A percentile compares a stretch with the other conserved stretches of the same genome.
Conservation (phyloP, 495 filamentous ascomycete genomes). For the Zalerion maritima region DNA sequence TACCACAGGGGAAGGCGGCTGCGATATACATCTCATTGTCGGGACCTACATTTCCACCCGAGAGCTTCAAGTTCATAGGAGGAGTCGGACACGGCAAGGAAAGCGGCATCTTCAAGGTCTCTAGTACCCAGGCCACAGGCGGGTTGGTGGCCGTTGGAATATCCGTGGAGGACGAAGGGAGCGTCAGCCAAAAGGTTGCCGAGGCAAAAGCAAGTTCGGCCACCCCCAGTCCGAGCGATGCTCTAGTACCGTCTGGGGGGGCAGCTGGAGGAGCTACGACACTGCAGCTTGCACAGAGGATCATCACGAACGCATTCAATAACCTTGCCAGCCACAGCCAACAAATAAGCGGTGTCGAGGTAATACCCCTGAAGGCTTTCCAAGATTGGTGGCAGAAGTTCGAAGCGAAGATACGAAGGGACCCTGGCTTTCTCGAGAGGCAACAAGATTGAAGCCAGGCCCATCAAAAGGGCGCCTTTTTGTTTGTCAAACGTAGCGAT, state of each 20-base stretch:
- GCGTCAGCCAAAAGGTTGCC: too few species aligned
- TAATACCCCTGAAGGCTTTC: conserved; percentile 81
- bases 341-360: conserved; percentile 48
- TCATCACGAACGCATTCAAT: conserved; percentile 96
- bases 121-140: conserved; percentile 14
- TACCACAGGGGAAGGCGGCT: conserved; percentile 66
- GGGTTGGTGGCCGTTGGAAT: conserved; percentile 62
- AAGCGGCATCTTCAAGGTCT: conserved; percentile 70
- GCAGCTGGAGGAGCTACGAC: too few species aligned
- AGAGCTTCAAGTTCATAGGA: conserved; percentile 64
- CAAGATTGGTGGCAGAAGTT: conserved; percentile 98
- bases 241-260: too few species aligned
- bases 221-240: too few species aligned
- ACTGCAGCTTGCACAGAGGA: conserved; percentile 71
- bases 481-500: conserved; percentile 3
- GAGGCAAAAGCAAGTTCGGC: too few species aligned
- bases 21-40: conserved; percentile 76
- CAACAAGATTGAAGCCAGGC: conserved; percentile 37
- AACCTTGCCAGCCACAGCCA: conserved; percentile 79
- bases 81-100: conserved; percentile 80
- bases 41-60: conserved; percentile 18
- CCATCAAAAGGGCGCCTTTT: not conserved
- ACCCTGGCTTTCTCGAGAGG: conserved; percentile 82
- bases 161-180: conserved; percentile 59
- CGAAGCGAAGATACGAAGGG: conserved; percentile 69